A percentile compares a stretch with the other conserved stretches of the same genome.
phyloP scores from a whole-genome alignment of 805 yeast genomes.

The Wickerhamiella australiensis region DNA sequence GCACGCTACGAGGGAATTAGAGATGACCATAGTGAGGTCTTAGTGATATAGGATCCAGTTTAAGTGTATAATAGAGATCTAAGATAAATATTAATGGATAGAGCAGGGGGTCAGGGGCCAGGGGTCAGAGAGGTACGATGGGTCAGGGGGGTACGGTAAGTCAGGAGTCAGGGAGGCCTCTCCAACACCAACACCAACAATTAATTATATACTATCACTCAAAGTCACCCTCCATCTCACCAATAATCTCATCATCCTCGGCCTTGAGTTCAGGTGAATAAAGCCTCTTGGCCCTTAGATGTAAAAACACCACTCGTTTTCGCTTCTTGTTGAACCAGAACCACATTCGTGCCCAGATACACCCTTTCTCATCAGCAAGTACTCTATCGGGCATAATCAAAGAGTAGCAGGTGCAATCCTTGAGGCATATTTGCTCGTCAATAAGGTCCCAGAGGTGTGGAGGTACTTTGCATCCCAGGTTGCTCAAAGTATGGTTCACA shows the following conservation, averaged over 20 bases:
- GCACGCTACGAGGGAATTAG: too few species aligned
- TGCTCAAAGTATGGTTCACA: slow-evolving; percentile 65
- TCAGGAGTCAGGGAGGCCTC: not conserved
- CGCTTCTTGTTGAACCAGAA: slow-evolving; percentile 82
- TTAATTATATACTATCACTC: not conserved
- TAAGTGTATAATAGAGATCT: too few species aligned
- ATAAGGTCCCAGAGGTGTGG: slow-evolving; percentile 84
- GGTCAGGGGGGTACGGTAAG: too few species aligned
- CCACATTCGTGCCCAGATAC: slow-evolving; percentile 72
- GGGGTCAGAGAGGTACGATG: too few species aligned
- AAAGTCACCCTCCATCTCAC: slow-evolving; percentile 7
- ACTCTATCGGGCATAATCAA: slow-evolving; percentile 42
- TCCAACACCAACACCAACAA: not conserved
- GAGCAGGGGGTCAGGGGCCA: too few species aligned
- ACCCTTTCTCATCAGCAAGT: slow-evolving; percentile 43
- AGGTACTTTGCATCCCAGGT: slow-evolving; percentile 36
- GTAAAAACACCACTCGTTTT: slow-evolving; percentile 81
- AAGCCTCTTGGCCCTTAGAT: slow-evolving; percentile 36
- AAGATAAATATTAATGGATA: too few species aligned
- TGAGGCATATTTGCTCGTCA: slow-evolving; percentile 67
- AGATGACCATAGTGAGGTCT: too few species aligned
- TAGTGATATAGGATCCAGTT: too few species aligned
- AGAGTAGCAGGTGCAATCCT: slow-evolving; percentile 36
- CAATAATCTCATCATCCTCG: slow-evolving; percentile 29
- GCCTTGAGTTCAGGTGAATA: slow-evolving; percentile 28